Conservation (phyloP, 106 monocot species). For the Posidonia australis region DNA sequence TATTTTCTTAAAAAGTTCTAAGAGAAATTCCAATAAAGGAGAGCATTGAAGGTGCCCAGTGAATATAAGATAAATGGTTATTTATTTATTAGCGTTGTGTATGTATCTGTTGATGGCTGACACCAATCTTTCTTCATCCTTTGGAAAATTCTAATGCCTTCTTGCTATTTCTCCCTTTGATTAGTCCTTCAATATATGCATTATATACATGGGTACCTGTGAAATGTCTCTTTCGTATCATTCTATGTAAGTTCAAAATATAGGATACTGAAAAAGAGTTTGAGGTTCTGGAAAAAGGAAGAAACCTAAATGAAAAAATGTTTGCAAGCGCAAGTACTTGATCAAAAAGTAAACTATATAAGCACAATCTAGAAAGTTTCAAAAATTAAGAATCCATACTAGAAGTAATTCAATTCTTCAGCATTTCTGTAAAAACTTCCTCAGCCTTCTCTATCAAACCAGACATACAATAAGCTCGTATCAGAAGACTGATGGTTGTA, state of each 20-base stretch:
- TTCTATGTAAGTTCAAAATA: neutral
- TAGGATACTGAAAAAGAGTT: neutral
- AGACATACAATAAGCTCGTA: constrained; percentile 46
- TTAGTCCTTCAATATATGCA: constrained; percentile 64
- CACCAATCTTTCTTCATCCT: constrained; percentile 79
- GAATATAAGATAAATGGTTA: neutral
- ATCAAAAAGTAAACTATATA: neutral
- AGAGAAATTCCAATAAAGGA: neutral
- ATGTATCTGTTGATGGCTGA: constrained; percentile 59
- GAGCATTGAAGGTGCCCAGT: neutral
- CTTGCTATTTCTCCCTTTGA: constrained; percentile 49
- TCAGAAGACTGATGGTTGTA: constrained; percentile 60
- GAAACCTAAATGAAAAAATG: neutral
- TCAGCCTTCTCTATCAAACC: constrained; percentile 68
- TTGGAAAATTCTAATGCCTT: constrained; percentile 73
- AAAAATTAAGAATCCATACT: constrained; percentile 33
- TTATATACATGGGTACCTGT: constrained; percentile 79
- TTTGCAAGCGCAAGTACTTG: neutral
- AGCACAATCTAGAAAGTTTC: neutral
- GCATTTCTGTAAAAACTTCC: constrained; percentile 68
- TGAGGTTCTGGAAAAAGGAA: neutral
- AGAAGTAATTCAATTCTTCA: constrained; percentile 40
- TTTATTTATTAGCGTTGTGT: constrained; percentile 72
- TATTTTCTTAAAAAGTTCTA: neutral
- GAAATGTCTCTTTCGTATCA: constrained; percentile 3